A percentile compares a stretch with the other conserved stretches of the same genome.
Evolutionary conservation across 106 monocot genomes (phyloP).

Genomic region (Iris macrosiphon): DNA sequence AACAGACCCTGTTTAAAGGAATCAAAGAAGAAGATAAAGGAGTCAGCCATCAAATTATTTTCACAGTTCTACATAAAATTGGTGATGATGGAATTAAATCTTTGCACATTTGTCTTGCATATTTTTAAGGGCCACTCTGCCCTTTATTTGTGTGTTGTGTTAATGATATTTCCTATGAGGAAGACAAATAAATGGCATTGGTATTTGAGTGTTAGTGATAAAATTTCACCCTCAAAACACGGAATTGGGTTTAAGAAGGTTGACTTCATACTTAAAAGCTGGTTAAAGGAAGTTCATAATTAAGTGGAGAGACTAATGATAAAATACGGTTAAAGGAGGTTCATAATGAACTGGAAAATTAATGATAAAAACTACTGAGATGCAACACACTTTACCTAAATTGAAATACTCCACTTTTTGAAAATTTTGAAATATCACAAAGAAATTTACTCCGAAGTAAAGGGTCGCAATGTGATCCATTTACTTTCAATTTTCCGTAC

Average conservation of each 20-base stretch:
- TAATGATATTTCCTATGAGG: background rate
- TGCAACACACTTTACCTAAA: background rate
- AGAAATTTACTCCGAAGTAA: no score
- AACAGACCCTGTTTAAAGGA: slow-evolving; percentile 41
- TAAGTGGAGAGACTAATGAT: background rate
- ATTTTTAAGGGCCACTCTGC: background rate
- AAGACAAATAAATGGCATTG: no score
- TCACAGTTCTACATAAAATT: background rate
- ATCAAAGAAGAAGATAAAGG: background rate
- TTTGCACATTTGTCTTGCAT: background rate
- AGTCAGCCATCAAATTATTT: no score
- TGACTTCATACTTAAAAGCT: background rate
- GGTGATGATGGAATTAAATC: background rate
- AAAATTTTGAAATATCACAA: no score
- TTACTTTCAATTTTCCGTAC: no score
- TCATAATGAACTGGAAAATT: background rate
- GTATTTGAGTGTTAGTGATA: no score
- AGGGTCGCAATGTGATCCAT: no score
- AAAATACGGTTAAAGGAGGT: background rate
- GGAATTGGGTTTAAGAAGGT: background rate
- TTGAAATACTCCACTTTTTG: background rate
- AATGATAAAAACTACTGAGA: background rate
- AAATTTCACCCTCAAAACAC: no score
- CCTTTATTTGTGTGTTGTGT: background rate
- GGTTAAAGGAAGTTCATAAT: background rate